phyloP scores from a whole-genome alignment of 1,284 basidiomycete species.

The Meira nashicola region DNA sequence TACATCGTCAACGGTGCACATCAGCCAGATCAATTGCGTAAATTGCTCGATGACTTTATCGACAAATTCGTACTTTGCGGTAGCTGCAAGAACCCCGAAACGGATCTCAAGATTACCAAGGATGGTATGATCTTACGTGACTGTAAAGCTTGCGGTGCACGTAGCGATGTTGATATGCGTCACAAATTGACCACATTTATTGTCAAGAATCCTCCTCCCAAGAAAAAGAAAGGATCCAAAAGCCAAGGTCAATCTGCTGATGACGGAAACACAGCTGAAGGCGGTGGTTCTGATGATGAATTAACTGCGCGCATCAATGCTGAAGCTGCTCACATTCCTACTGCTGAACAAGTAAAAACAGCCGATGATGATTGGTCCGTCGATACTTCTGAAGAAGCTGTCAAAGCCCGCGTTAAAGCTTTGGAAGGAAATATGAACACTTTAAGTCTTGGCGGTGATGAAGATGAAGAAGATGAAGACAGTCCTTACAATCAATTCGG shows the following conservation, averaged over 20 bases:
- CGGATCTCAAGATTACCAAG: conserved; percentile 86
- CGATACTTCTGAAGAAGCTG: conserved; percentile 85
- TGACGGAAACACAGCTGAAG: conserved; percentile 66
- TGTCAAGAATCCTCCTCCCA: conserved; percentile 85
- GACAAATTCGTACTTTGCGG: conserved; percentile 92
- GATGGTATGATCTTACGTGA: conserved; percentile 77
- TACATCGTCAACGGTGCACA: conserved; percentile 99
- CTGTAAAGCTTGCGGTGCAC: conserved; percentile 96
- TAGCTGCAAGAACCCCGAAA: conserved; percentile 98
- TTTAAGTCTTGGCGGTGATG: conserved; percentile 66
- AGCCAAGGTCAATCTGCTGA: conserved; percentile 51
- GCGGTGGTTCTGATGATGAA: conserved; percentile 55
- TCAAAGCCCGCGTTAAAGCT: conserved; percentile 76
- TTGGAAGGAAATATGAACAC: conserved; percentile 66
- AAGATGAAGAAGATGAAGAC: conserved; percentile 61
- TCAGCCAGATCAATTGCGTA: conserved; percentile 82
- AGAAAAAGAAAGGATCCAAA: conserved; percentile 57
- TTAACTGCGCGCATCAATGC: conserved; percentile 59
- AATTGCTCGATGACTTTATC: conserved; percentile 94
- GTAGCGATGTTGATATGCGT: conserved; percentile 87
- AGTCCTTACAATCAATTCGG: conserved; percentile 76
- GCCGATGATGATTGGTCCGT: conserved; percentile 71
- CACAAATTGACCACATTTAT: conserved; percentile 97
- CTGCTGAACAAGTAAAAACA: conserved; percentile 57
- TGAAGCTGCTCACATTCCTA: conserved; percentile 52